These are phyloP conservation scores for Parachaetomium inaequale DNA, from an alignment of 495 filamentous ascomycete species.

Conservation along the genomic window DNA sequence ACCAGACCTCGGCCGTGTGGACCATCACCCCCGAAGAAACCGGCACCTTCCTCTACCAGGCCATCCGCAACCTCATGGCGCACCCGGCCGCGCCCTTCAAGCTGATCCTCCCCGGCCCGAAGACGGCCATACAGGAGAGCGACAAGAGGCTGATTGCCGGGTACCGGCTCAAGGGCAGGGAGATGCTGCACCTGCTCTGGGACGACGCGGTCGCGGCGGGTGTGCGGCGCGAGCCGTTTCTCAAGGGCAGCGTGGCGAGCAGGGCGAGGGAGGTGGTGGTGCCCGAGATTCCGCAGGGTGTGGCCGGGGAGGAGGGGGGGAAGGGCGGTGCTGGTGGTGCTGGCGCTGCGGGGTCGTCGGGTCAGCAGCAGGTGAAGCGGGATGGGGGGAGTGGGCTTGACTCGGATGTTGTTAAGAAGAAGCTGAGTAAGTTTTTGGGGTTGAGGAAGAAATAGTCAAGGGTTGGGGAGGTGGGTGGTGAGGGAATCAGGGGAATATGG, in stretches of 20 bases:
- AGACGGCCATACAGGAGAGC: constrained; percentile 33
- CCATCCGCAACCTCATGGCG: constrained; percentile 54
- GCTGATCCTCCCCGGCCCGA: constrained; percentile 41
- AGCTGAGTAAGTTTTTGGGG: constrained; percentile 70
- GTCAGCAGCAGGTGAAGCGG: constrained; percentile 46
- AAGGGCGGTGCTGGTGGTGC: constrained; percentile 25
- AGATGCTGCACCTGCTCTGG: constrained; percentile 79
- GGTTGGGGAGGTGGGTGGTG: neutral
- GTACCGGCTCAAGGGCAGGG: constrained; percentile 62
- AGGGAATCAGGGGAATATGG: neutral
- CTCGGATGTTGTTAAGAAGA: constrained; percentile 41
- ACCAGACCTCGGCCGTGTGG: constrained; percentile 67
- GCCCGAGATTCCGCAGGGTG: constrained; percentile 38
- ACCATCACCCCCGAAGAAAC: constrained; percentile 62
- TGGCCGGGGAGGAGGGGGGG: constrained; percentile 43
- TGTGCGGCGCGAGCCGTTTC: constrained; percentile 50
- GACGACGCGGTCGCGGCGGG: constrained; percentile 50
- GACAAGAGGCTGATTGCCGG: constrained; percentile 61
- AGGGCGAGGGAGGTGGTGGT: constrained; percentile 62
- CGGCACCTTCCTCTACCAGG: constrained; percentile 61
- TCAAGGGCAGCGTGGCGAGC: constrained; percentile 64
- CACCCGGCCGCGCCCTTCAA: constrained; percentile 47
- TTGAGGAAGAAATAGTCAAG: constrained; percentile 48
- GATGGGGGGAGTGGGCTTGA: constrained; percentile 44
- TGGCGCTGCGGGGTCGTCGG: constrained; percentile 22